Evolutionary conservation across 2,329 filamentous ascomycete species (phyloP).

Genomic region (Fusarium torreyae): DNA sequence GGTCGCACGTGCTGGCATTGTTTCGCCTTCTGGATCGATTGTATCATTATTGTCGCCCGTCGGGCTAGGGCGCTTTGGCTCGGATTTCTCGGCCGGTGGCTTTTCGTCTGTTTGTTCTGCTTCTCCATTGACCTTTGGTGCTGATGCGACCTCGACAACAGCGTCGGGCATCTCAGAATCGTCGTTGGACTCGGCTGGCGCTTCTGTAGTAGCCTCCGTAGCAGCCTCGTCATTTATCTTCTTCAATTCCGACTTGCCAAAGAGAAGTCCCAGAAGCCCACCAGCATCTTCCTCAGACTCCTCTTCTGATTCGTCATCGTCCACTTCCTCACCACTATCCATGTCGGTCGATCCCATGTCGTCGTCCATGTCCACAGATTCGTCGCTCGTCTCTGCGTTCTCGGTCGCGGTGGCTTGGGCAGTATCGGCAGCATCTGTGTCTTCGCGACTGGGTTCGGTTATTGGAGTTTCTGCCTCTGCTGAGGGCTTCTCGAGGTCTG

Average conservation of each 20-base stretch:
- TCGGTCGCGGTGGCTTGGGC: slow-evolving; percentile 46
- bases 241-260: slow-evolving; percentile 71
- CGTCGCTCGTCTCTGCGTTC: slow-evolving; percentile 69
- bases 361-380: slow-evolving; percentile 79
- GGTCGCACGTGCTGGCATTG: not conserved
- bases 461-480: slow-evolving; percentile 47
- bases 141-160: not conserved
- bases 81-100: slow-evolving; percentile 53
- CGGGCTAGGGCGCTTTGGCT: slow-evolving; percentile 38
- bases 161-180: slow-evolving; percentile 47
- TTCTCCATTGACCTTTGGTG: slow-evolving; percentile 45
- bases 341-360: slow-evolving; percentile 73
- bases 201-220: slow-evolving; percentile 42
- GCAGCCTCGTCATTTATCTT: slow-evolving; percentile 63
- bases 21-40: not conserved
- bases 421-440: slow-evolving; percentile 44
- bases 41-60: slow-evolving; percentile 14
- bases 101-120: slow-evolving; percentile 54
- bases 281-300: slow-evolving; percentile 61
- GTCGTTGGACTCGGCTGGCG: slow-evolving; percentile 37
- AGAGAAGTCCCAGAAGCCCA: slow-evolving; percentile 70
- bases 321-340: slow-evolving; percentile 59
- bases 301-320: slow-evolving; percentile 62
- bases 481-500: slow-evolving; percentile 59
- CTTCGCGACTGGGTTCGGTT: slow-evolving; percentile 43